These are phyloP conservation scores for Russula ochroleuca DNA, from an alignment of 768 basidiomycete genomes.

Conservation along the genomic window DNA sequence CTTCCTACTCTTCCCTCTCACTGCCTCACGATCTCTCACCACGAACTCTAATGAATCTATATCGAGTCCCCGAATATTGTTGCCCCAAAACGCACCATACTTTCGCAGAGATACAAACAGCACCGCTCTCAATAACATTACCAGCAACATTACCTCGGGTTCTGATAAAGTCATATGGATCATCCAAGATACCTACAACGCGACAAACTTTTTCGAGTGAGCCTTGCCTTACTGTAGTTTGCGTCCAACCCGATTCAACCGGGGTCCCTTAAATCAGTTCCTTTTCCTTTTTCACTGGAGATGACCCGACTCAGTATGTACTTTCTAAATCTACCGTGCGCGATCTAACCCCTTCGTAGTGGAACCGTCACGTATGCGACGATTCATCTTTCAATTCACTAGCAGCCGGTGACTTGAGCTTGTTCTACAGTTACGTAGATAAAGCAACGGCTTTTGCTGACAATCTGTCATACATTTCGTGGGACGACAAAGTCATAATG, in stretches of 20 bases:
- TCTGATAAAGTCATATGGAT: slow-evolving; percentile 17
- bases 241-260: not conserved
- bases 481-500: slow-evolving; percentile 64
- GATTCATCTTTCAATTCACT: not conserved
- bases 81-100: slow-evolving; percentile 9
- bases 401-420: slow-evolving; percentile 8
- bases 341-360: slow-evolving; percentile 37
- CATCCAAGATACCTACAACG: slow-evolving; percentile 25
- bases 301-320: slow-evolving; percentile 26
- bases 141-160: slow-evolving; percentile 18
- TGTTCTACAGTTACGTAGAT: slow-evolving; percentile 54
- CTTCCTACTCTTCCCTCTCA: slow-evolving; percentile 2
- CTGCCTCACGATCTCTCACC: not conserved
- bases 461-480: slow-evolving; percentile 53
- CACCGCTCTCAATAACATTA: slow-evolving; percentile 8
- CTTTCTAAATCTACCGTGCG: not conserved
- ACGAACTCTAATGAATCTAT: not conserved
- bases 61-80: not conserved
- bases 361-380: slow-evolving; percentile 64
- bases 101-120: slow-evolving; percentile 15
- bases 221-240: not conserved
- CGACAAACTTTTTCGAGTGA: slow-evolving; percentile 28
- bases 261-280: slow-evolving; percentile 19
- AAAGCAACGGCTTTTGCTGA: slow-evolving; percentile 47
- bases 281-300: slow-evolving; percentile 21